A percentile compares a stretch with the other conserved stretches of the same genome.
Evolutionary conservation across 2,329 filamentous ascomycete genomes (phyloP).

Genomic region (Dothistroma pini): DNA sequence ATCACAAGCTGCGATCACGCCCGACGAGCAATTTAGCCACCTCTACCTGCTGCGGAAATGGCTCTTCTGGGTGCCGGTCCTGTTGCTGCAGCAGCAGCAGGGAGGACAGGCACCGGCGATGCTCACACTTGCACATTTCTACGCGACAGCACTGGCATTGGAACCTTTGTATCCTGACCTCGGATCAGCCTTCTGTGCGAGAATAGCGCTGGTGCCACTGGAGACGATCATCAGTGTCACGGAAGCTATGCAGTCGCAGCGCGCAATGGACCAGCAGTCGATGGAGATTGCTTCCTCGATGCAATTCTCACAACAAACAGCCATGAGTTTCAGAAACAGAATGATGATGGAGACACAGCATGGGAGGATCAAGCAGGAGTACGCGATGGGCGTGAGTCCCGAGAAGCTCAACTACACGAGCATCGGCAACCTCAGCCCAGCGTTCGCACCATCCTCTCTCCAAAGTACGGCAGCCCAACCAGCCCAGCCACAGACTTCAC

Average conservation of each 20-base stretch:
- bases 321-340: conserved; percentile 39
- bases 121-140: conserved; percentile 84
- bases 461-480: conserved; percentile 33
- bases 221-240: conserved; percentile 81
- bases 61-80: conserved; percentile 93
- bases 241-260: conserved; percentile 56
- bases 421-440: conserved; percentile 47
- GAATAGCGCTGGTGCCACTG: conserved; percentile 71
- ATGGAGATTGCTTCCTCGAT: conserved; percentile 46
- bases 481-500: conserved; percentile 30
- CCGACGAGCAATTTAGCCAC: conserved; percentile 84
- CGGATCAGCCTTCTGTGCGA: conserved; percentile 71
- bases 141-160: conserved; percentile 80
- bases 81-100: conserved; percentile 73
- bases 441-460: conserved; percentile 47
- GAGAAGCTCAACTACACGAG: conserved; percentile 28
- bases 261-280: conserved; percentile 40
- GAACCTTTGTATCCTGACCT: conserved; percentile 91
- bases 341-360: conserved; percentile 23
- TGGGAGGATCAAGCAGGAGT: conserved; percentile 12
- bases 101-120: conserved; percentile 73
- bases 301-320: conserved; percentile 45
- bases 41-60: conserved; percentile 84
- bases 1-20: conserved; percentile 44
- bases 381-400: conserved; percentile 18